Evolutionary conservation across 768 basidiomycete genomes (phyloP), one percentile per base, ranked within the genome.

Genomic region (Clavaria fumosa): DNA sequence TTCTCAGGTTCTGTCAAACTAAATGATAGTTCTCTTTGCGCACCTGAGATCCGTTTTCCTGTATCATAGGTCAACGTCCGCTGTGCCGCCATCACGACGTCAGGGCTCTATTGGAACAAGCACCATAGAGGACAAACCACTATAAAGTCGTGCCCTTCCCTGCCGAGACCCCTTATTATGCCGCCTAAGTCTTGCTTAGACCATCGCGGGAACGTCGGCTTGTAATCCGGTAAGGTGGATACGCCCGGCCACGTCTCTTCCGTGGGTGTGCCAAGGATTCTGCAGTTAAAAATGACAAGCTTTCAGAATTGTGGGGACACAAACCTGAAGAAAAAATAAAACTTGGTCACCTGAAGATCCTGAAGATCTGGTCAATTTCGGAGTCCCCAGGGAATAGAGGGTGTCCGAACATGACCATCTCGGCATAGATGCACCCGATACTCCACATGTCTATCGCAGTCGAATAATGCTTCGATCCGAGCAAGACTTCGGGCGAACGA

Each of bases 381-480:
- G 95, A 97, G 61, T 99, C 95, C 4, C 95, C 95, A 17, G 95
- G 93, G 70, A 99, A 99, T 9, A 96, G 66, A 2, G 93, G 73
- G 53, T 77, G 58, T 46, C 83, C 83, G 43, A 75, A 70, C 81
- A 91, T 85, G 38, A 88, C 80, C 93, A 97, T 96, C 62, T 99
- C 95, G 5, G 93, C 93, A 52, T 95, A 88, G 54, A 99, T 97
- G 53, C 91, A 96, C 0, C 83, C 95, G 15, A 99, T 93, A n/a
- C 88, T 91, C 95, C 95, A 99, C 88, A 97, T 95, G 61, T 99
- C 95, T 50, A 99, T 84, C 2, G 89, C 86, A 2, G 95, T 99
- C 11, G 88, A 80, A 60, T 99, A 99, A 56, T 97, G 90, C 30
- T 91, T 77, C 4, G 86, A 82, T 21, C 93, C 93, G 1, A 99